Evolutionary conservation across 2,329 filamentous ascomycete species (phyloP), one percentile per base, ranked within the genome.

Genomic region (Stemphylium vesicarium): DNA sequence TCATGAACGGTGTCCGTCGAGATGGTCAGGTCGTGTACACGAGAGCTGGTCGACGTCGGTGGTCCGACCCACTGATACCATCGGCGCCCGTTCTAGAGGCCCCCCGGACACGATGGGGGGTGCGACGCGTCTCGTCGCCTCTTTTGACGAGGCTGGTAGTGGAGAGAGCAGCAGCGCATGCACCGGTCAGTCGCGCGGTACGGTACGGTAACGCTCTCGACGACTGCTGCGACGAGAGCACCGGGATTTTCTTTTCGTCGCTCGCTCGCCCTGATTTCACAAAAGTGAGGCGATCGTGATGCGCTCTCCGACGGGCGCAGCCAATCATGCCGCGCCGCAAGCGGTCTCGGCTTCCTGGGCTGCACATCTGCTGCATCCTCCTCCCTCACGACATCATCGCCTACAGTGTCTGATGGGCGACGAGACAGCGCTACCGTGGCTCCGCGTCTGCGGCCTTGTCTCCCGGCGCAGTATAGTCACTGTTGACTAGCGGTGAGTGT

Each of bases 211-310:
- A 24, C 22, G 22, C n/a, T 24, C 22, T 6, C 22, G 22, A 24
- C 22, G 22, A 24, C 22, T 24, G n/a, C n/a, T 9, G 26, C 26
- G 22, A 32, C 29, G 46, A 35, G 26, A 35, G 45, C 29, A 35
- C 53, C n/a, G 10, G 33, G 51, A 31, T 36, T 49, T 48, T 49
- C 53, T 58, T 54, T 53, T 56, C 20, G 41, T 47, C 32, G 49
- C 46, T 40, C 59, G 63, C 56, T 65, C 69, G 69, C 69, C 68
- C 65, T 70, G 64, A 53, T 63, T 65, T 54, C 36, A 31, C 48
- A 62, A 64, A 71, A 71, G 68, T 72, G 68, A 72, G 68, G 68
- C 69, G 68, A 59, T 46, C 61, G 66, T 64, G 44, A 46, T 60
- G 65, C 57, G 40, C 54, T 61, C 59, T 50, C 59, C 62, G 63